Conservation (phyloP, 768 basidiomycete genomes). For the Naganishia vishniacii region DNA sequence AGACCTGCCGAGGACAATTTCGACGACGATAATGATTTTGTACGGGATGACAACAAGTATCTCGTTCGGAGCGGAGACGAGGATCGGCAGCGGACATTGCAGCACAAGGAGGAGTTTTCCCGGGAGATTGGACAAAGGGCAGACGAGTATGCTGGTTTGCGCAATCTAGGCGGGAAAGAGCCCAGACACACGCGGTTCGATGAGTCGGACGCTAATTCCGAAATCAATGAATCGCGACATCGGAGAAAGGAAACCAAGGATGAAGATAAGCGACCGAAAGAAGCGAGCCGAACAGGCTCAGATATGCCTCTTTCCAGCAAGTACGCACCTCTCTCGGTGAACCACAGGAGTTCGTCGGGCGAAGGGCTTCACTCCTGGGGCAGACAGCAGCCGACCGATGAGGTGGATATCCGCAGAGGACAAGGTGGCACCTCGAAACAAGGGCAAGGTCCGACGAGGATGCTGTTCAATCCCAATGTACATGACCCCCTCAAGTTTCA, state of each 20-base stretch:
- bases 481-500: constrained; percentile 86
- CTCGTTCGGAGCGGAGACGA: constrained; percentile 3
- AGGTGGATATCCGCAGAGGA: background rate
- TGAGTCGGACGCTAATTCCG: constrained; percentile 1
- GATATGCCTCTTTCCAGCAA: background rate
- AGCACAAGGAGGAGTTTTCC: background rate
- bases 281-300: background rate
- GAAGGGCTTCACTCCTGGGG: constrained; percentile 10
- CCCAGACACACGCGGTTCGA: background rate
- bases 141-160: background rate
- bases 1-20: background rate
- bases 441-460: constrained; percentile 26
- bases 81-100: background rate
- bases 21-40: constrained; percentile 15
- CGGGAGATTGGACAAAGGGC: background rate
- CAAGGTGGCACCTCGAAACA: background rate
- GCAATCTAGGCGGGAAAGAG: background rate
- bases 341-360: background rate
- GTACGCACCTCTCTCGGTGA: constrained; percentile 3
- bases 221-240: background rate
- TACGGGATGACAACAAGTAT: constrained; percentile 11
- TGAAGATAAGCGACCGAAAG: background rate
- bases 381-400: background rate
- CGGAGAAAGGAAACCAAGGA: background rate
- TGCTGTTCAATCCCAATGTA: constrained; percentile 65